phyloP scores from a whole-genome alignment of 1,284 basidiomycete species.

The Testicularia cyperi region DNA sequence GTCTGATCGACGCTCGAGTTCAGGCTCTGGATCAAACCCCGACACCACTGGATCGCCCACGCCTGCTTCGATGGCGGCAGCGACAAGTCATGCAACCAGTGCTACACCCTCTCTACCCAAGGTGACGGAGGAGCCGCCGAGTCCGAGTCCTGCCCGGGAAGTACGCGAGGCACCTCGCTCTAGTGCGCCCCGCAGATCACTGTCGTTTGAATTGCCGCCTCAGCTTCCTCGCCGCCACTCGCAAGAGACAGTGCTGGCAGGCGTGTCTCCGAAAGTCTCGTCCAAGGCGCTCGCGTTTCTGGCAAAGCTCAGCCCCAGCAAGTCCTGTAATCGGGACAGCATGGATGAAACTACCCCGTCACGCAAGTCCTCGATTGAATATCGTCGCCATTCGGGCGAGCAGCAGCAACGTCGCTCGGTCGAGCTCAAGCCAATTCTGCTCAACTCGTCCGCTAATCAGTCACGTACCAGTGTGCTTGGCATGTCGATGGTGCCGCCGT shows the following conservation, averaged over 20 bases:
- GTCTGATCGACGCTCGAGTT: slow-evolving; percentile 23
- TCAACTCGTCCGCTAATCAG: slow-evolving; percentile 14
- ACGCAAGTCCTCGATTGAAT: slow-evolving; percentile 6
- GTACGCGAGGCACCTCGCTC: neutral
- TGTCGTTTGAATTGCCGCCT: slow-evolving; percentile 22
- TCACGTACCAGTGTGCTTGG: neutral
- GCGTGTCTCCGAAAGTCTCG: slow-evolving; percentile 6
- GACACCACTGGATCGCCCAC: slow-evolving; percentile 10
- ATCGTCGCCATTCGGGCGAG: slow-evolving; percentile 12
- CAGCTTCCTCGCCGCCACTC: slow-evolving; percentile 6
- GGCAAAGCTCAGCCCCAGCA: slow-evolving; percentile 17
- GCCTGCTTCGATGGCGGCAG: slow-evolving; percentile 1
- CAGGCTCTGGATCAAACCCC: slow-evolving; percentile 15
- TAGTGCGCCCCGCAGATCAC: slow-evolving; percentile 9
- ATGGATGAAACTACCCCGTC: slow-evolving; percentile 3
- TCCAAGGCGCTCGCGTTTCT: slow-evolving; percentile 22
- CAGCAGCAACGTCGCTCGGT: slow-evolving; percentile 27
- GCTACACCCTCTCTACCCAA: slow-evolving; percentile 11
- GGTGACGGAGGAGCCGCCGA: slow-evolving; percentile 14
- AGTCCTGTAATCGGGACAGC: slow-evolving; percentile 14
- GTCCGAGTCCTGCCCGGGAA: slow-evolving; percentile 1
- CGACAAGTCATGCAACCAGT: slow-evolving; percentile 6
- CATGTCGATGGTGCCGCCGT: too few relatives aligned
- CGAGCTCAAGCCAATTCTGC: slow-evolving; percentile 26
- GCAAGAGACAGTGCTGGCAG: slow-evolving; percentile 1